These are phyloP conservation scores for Venustampulla echinocandica DNA, from an alignment of 495 filamentous ascomycete species.

Conservation along the genomic window DNA sequence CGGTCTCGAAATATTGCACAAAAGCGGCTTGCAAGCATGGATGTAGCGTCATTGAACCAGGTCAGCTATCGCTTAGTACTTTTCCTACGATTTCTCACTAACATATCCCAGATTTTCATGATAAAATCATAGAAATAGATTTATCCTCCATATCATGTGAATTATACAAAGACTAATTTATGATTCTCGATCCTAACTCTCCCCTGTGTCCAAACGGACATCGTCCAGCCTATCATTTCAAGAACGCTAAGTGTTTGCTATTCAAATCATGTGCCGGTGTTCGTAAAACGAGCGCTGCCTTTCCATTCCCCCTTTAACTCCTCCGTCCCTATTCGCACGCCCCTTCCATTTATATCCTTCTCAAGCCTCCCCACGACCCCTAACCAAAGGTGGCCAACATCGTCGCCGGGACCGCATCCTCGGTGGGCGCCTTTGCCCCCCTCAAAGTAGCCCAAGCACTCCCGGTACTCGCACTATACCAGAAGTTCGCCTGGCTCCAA, in stretches of 20 bases:
- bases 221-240: not conserved
- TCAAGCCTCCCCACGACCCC: too few species aligned
- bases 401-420: too few species aligned
- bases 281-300: not conserved
- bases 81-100: slow-evolving; percentile 21
- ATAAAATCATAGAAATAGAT: slow-evolving; percentile 40
- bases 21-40: slow-evolving; percentile 65
- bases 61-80: slow-evolving; percentile 34
- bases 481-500: too few species aligned
- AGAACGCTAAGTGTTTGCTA: not conserved
- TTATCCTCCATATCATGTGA: not conserved
- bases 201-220: not conserved
- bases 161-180: not conserved
- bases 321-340: too few species aligned
- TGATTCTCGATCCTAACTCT: not conserved
- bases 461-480: too few species aligned
- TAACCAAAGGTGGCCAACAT: too few species aligned
- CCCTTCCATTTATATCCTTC: too few species aligned
- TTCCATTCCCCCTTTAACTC: not conserved
- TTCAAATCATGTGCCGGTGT: not conserved
- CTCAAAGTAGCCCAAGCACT: too few species aligned
- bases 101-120: slow-evolving; percentile 60
- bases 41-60: slow-evolving; percentile 67
- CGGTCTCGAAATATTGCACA: slow-evolving; percentile 67
- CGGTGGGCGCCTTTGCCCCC: not conserved